phyloP scores from a whole-genome alignment of 805 yeast species.

The Saccharomycopsis malanga region DNA sequence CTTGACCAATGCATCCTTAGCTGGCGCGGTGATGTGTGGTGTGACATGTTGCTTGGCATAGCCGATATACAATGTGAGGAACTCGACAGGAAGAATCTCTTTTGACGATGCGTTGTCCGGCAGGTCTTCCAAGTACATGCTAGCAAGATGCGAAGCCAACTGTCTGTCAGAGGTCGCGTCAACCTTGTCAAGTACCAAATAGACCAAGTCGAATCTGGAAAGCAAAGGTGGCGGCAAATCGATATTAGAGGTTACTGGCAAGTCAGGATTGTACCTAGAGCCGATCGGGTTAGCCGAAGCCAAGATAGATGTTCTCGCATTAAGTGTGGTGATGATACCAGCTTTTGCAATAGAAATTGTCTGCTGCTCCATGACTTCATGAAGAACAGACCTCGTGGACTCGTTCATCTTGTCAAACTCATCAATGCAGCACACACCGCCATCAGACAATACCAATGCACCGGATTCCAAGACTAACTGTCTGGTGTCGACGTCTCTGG shows the following conservation, averaged over 20 bases:
- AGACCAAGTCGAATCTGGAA: slow-evolving; percentile 92
- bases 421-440: slow-evolving; percentile 98
- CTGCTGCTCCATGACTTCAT: slow-evolving; percentile 99
- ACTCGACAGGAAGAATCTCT: slow-evolving; percentile 78
- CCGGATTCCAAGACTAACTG: slow-evolving; percentile 94
- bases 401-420: slow-evolving; percentile 98
- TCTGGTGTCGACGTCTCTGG: slow-evolving; percentile 88
- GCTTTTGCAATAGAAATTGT: slow-evolving; percentile 98
- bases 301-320: slow-evolving; percentile 90
- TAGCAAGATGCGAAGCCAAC: slow-evolving; percentile 84
- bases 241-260: slow-evolving; percentile 92
- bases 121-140: slow-evolving; percentile 82
- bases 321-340: slow-evolving; percentile 93
- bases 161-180: slow-evolving; percentile 80
- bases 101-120: slow-evolving; percentile 63
- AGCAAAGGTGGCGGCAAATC: slow-evolving; percentile 94
- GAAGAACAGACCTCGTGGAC: slow-evolving; percentile 86
- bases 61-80: slow-evolving; percentile 80
- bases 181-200: slow-evolving; percentile 84
- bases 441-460: slow-evolving; percentile 92
- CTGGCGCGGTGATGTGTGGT: slow-evolving; percentile 76
- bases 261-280: slow-evolving; percentile 87
- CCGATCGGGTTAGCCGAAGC: slow-evolving; percentile 98
- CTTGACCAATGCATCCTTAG: slow-evolving; percentile 77
- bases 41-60: slow-evolving; percentile 82